A percentile compares a stretch with the other conserved stretches of the same genome.
These are phyloP conservation scores for Sclerotinia spermophila DNA, from an alignment of 2,329 filamentous ascomycete species.

Conservation along the genomic window DNA sequence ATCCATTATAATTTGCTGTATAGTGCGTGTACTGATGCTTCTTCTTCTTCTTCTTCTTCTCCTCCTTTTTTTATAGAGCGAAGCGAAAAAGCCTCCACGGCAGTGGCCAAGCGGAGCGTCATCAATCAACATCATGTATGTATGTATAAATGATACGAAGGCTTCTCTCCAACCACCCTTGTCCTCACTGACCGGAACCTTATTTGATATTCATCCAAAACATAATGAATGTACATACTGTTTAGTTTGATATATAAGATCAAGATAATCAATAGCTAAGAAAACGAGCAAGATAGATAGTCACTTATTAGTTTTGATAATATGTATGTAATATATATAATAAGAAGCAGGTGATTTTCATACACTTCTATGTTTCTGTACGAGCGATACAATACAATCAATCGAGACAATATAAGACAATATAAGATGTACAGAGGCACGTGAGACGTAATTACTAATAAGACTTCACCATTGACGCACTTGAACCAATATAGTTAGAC, in stretches of 20 bases:
- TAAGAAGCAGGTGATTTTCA: neutral
- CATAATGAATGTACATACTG: no score
- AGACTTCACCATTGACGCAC: neutral
- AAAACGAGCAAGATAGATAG: neutral
- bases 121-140: neutral
- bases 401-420: no score
- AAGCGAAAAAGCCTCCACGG: neutral
- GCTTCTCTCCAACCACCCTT: neutral
- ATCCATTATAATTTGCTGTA: neutral
- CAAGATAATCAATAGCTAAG: no score
- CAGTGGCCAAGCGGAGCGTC: constrained; percentile 2
- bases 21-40: neutral
- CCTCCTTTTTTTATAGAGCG: neutral
- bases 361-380: neutral
- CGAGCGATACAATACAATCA: no score
- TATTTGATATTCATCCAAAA: neutral
- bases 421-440: no score
- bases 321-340: no score
- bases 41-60: neutral
- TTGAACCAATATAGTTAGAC: neutral
- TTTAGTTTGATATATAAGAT: neutral
- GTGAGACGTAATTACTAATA: no score
- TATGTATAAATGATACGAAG: no score
- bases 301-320: no score
- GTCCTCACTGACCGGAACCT: no score